phyloP scores from a whole-genome alignment of 164 flowering plant genomes.

The Houttuynia cordata region DNA sequence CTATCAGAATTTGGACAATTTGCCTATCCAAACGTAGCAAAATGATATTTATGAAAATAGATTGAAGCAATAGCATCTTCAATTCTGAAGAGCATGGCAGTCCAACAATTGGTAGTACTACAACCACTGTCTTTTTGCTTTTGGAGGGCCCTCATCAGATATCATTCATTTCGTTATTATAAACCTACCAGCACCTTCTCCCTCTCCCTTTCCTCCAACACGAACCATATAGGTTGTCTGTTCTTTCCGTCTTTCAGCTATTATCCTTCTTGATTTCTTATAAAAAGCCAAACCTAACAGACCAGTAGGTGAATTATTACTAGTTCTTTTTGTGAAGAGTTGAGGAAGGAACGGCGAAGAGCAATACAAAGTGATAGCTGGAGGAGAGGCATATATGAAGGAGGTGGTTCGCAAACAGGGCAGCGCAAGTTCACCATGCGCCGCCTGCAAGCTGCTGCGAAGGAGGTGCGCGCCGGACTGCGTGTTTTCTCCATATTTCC shows the following conservation, averaged over 20 bases:
- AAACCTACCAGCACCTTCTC: not conserved
- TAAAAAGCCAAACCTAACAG: not conserved
- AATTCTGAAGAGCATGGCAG: not conserved
- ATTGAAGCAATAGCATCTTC: not conserved
- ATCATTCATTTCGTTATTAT: not conserved
- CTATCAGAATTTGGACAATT: too few relatives aligned
- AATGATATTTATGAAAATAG: too few relatives aligned
- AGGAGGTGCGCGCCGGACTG: slow-evolving; percentile 71
- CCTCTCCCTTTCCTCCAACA: not conserved
- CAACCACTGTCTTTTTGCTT: not conserved
- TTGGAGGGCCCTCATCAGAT: not conserved
- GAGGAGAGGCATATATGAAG: not conserved
- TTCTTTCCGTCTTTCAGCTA: not conserved
- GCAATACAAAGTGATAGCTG: not conserved
- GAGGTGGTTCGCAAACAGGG: not conserved
- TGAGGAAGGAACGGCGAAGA: not conserved
- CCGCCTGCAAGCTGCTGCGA: slow-evolving; percentile 79
- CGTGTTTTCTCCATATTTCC: slow-evolving; percentile 83
- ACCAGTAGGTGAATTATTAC: not conserved
- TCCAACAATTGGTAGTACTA: not conserved
- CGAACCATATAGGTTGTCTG: not conserved
- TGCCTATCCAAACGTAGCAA: too few relatives aligned
- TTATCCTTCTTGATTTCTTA: not conserved
- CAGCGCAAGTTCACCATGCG: slow-evolving; percentile 55
- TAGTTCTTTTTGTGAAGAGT: not conserved